Conservation (phyloP, 1,139 yeast genomes). For the Blastobotrys serpentis region DNA sequence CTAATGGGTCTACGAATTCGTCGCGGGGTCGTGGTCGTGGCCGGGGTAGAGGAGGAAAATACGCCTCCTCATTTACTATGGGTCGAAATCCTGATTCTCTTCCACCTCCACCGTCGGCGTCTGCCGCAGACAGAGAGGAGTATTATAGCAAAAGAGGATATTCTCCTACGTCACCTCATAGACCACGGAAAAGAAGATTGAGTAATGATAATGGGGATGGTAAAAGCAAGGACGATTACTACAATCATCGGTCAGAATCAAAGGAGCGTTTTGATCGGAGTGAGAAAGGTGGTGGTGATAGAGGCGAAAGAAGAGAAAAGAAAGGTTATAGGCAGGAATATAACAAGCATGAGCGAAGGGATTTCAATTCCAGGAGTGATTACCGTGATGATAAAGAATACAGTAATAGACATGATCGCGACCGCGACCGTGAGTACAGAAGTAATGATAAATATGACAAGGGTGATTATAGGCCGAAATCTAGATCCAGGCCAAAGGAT, state of each 20-base stretch:
- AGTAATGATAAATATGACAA: background rate
- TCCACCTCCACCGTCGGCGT: slow-evolving; percentile 5
- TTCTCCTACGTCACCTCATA: background rate
- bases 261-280: background rate
- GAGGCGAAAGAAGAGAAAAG: background rate
- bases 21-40: background rate
- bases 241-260: background rate
- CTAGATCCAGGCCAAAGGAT: background rate
- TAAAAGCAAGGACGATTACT: background rate
- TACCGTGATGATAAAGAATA: background rate
- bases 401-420: background rate
- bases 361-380: background rate
- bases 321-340: background rate
- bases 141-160: background rate
- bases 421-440: background rate
- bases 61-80: background rate
- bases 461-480: slow-evolving; percentile 1
- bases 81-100: slow-evolving; percentile 4
- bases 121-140: background rate
- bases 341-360: too few species aligned
- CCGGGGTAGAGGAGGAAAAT: background rate
- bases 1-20: background rate
- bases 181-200: background rate
- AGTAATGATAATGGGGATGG: background rate
- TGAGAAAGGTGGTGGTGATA: background rate